A percentile compares a stretch with the other conserved stretches of the same genome.
These are phyloP conservation scores for Sanghuangporus sanghuang DNA, from an alignment of 1,284 basidiomycete genomes.

Conservation along the genomic window DNA sequence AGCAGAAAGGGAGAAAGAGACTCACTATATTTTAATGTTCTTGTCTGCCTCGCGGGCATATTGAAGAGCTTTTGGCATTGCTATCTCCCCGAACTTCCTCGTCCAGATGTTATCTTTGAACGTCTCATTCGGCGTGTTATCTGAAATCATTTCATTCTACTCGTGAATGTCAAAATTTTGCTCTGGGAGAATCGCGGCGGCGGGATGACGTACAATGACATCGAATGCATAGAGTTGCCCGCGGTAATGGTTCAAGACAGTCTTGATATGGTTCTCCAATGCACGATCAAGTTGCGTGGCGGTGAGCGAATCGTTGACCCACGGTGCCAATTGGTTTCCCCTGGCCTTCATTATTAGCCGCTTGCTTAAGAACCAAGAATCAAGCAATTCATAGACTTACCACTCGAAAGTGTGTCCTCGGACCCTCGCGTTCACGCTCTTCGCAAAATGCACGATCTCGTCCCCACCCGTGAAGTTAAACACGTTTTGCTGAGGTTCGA, in stretches of 20 bases:
- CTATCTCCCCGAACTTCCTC: constrained; percentile 15
- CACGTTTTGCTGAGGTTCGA: constrained; percentile 13
- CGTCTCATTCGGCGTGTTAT: constrained; percentile 16
- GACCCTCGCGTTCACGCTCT: constrained; percentile 15
- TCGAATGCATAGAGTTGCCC: constrained; percentile 15
- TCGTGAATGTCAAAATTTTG: neutral
- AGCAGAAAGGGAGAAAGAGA: neutral
- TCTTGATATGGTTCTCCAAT: constrained; percentile 17
- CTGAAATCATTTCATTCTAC: constrained; percentile 18
- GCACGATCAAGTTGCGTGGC: constrained; percentile 14
- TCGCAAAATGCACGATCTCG: constrained; percentile 17
- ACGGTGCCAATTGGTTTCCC: constrained; percentile 16
- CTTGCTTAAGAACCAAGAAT: no score
- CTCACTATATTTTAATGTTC: constrained; percentile 13
- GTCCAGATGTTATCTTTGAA: constrained; percentile 19
- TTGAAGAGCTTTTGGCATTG: constrained; percentile 13
- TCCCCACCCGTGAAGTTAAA: constrained; percentile 15
- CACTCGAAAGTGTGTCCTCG: constrained; percentile 16
- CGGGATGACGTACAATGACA: constrained; percentile 8
- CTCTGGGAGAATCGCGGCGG: no score
- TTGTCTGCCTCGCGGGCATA: constrained; percentile 12
- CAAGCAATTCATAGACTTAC: neutral
- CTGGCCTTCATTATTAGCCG: neutral
- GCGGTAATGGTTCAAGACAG: constrained; percentile 15
- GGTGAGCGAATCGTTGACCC: constrained; percentile 14